Evolutionary conservation across 768 basidiomycete genomes (phyloP).

Genomic region (Leccinum olivaceopallidum): DNA sequence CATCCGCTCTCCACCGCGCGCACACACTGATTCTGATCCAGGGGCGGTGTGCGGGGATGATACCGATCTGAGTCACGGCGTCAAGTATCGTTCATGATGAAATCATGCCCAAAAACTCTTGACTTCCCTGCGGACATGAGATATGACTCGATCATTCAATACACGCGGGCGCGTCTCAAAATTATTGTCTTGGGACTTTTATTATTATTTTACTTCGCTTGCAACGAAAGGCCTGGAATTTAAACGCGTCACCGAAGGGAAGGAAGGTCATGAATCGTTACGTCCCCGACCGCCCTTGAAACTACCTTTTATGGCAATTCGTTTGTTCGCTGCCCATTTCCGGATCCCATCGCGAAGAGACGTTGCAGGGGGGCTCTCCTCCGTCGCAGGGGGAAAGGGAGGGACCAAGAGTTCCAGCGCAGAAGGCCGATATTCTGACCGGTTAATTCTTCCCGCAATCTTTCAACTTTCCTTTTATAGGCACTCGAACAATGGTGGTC

Average conservation of each 20-base stretch:
- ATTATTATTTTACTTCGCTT: conserved; percentile 26
- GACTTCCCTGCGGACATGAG: conserved; percentile 24
- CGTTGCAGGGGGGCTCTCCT: conserved; percentile 12
- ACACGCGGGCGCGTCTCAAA: conserved; percentile 13
- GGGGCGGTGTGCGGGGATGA: conserved; percentile 16
- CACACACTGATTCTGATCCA: conserved; percentile 7
- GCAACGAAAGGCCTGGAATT: conserved; percentile 22
- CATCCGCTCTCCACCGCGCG: conserved; percentile 10
- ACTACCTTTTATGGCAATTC: conserved; percentile 37
- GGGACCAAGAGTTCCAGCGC: conserved; percentile 31
- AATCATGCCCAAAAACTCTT: conserved; percentile 5
- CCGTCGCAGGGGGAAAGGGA: conserved; percentile 27
- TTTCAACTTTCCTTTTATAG: conserved; percentile 34
- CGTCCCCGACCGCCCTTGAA: conserved; percentile 38
- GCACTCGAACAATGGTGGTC: conserved; percentile 35
- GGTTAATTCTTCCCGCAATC: conserved; percentile 28
- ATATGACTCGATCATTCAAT: conserved; percentile 7
- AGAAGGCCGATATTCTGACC: conserved; percentile 36
- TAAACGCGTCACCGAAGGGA: conserved; percentile 33
- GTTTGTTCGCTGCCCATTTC: conserved; percentile 38
- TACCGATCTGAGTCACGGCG: conserved; percentile 14
- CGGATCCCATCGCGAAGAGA: conserved; percentile 28
- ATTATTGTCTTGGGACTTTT: conserved; percentile 17
- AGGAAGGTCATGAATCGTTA: conserved; percentile 25
- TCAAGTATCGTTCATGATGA: conserved; percentile 10